Conservation (phyloP, 108 stramenopile species). For the Pseudonitzschia multiseries region DNA sequence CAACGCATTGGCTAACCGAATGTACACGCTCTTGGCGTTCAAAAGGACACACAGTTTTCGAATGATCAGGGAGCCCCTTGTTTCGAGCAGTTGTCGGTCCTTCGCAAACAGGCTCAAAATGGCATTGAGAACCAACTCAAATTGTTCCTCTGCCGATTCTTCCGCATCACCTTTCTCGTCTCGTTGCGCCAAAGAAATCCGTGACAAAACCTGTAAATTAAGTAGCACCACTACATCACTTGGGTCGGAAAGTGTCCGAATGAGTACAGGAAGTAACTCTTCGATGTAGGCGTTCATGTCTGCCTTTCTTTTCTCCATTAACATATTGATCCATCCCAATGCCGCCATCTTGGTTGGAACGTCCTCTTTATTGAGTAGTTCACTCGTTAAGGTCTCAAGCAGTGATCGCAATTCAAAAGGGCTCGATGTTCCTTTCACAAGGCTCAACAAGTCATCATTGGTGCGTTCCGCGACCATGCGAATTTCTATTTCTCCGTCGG, state of each 20-base stretch:
- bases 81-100: slow-evolving; percentile 91
- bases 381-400: slow-evolving; percentile 84
- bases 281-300: slow-evolving; percentile 92
- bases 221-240: slow-evolving; percentile 91
- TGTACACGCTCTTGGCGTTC: slow-evolving; percentile 92
- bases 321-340: slow-evolving; percentile 96
- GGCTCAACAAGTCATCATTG: slow-evolving; percentile 78
- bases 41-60: slow-evolving; percentile 94
- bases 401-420: slow-evolving; percentile 85
- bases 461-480: slow-evolving; percentile 88
- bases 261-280: slow-evolving; percentile 85
- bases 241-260: slow-evolving; percentile 91
- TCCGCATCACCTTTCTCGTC: slow-evolving; percentile 37
- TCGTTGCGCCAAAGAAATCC: slow-evolving; percentile 73
- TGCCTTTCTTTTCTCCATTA: slow-evolving; percentile 89
- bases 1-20: slow-evolving; percentile 84
- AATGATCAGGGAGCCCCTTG: slow-evolving; percentile 93
- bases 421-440: slow-evolving; percentile 75
- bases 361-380: slow-evolving; percentile 84
- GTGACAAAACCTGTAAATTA: slow-evolving; percentile 92
- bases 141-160: slow-evolving; percentile 75
- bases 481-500: slow-evolving; percentile 90
- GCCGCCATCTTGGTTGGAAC: slow-evolving; percentile 94
- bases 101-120: slow-evolving; percentile 87
- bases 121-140: slow-evolving; percentile 90